Conservation (phyloP, 192 early-diverging fungal species). For the Coemansia sp. region DNA sequence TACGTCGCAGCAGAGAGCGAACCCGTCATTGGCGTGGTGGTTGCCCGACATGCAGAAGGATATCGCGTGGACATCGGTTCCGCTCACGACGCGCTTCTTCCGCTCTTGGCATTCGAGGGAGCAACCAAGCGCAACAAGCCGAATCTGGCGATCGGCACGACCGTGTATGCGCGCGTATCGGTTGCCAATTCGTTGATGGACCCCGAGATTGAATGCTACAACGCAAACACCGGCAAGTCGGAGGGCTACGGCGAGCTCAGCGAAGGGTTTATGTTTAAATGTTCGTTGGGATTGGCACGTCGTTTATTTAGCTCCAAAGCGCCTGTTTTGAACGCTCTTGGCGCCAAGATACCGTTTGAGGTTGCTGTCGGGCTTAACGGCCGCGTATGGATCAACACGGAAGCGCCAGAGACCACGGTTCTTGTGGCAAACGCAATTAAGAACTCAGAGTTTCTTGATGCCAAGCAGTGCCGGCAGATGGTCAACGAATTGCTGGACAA, state of each 20-base stretch:
- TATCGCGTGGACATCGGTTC: constrained; percentile 95
- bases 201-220: constrained; percentile 91
- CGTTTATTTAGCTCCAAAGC: constrained; percentile 73
- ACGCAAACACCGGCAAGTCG: constrained; percentile 75
- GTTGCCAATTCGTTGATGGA: constrained; percentile 97
- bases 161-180: constrained; percentile 82
- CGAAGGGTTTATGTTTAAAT: constrained; percentile 75
- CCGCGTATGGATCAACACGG: constrained; percentile 87
- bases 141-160: constrained; percentile 71
- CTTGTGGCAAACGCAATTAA: constrained; percentile 70
- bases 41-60: constrained; percentile 66
- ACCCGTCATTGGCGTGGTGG: constrained; percentile 84
- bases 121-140: constrained; percentile 91
- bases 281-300: constrained; percentile 69
- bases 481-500: constrained; percentile 51
- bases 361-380: constrained; percentile 93
- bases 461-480: constrained; percentile 60
- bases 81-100: constrained; percentile 79
- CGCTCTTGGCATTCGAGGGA: constrained; percentile 87
- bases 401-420: constrained; percentile 62
- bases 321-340: constrained; percentile 71
- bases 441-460: constrained; percentile 69
- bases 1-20: constrained; percentile 89
- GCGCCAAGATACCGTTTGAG: constrained; percentile 79
- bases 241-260: constrained; percentile 92